phyloP scores from a whole-genome alignment of 805 yeast genomes.

The Deakozyma indianensis region DNA sequence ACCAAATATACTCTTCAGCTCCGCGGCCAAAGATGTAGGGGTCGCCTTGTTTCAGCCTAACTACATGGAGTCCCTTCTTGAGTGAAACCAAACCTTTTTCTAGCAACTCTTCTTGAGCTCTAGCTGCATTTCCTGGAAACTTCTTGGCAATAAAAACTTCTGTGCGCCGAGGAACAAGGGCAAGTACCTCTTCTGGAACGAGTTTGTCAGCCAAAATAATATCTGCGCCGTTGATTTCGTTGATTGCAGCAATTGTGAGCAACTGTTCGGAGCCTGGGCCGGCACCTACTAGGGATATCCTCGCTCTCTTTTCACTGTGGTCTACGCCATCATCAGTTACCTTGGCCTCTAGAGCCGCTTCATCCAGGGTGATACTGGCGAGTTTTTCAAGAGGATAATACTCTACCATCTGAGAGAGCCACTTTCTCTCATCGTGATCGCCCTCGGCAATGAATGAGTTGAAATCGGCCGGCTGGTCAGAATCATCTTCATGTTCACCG shows the following conservation, averaged over 20 bases:
- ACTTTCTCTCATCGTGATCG: constrained; percentile 22
- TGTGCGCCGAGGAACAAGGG: constrained; percentile 63
- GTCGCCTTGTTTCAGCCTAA: constrained; percentile 89
- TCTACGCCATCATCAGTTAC: constrained; percentile 1
- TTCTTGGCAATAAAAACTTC: constrained; percentile 77
- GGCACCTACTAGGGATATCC: constrained; percentile 75
- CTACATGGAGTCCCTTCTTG: constrained; percentile 57
- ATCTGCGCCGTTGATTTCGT: constrained; percentile 72
- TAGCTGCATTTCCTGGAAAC: constrained; percentile 93
- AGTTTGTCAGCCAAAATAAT: constrained; percentile 78
- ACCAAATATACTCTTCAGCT: constrained; percentile 75
- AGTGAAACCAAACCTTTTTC: constrained; percentile 56
- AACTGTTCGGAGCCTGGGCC: constrained; percentile 86
- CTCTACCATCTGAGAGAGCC: constrained; percentile 83
- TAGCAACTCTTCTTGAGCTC: constrained; percentile 76
- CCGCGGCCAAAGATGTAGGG: constrained; percentile 96
- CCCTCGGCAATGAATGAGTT: constrained; percentile 52
- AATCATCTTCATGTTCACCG: constrained; percentile 40
- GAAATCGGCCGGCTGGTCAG: constrained; percentile 41
- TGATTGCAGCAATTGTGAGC: constrained; percentile 72
- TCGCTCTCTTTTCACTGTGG: constrained; percentile 26
- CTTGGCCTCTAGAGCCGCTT: constrained; percentile 28
- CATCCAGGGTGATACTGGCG: constrained; percentile 43
- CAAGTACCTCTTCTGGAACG: constrained; percentile 78
- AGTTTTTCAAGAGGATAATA: constrained; percentile 67